Evolutionary conservation across 352 stramenopile species (phyloP).

Genomic region (Phytopythium helicoides): DNA sequence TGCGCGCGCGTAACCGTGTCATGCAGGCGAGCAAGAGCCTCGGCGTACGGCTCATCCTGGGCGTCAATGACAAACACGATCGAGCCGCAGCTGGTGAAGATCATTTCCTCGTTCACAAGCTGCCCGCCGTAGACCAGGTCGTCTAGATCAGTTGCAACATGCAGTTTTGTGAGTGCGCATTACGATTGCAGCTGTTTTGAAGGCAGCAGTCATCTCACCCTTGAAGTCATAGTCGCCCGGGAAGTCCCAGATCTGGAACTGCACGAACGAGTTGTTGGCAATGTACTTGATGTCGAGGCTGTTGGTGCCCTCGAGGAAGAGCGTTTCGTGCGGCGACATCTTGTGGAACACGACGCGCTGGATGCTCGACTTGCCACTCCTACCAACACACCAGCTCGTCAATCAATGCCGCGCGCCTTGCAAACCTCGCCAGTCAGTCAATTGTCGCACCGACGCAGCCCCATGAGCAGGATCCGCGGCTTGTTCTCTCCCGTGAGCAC

Average conservation of each 20-base stretch:
- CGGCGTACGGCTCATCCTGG: constrained; percentile 92
- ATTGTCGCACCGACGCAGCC: constrained; percentile 75
- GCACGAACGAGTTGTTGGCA: constrained; percentile 97
- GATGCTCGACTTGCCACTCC: constrained; percentile 87
- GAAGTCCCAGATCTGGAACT: constrained; percentile 99
- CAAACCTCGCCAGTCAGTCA: no score
- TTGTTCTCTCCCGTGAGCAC: constrained; percentile 87
- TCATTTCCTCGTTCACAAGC: constrained; percentile 90
- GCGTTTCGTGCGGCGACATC: constrained; percentile 98
- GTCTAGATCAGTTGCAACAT: constrained; percentile 25
- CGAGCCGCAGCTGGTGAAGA: constrained; percentile 89
- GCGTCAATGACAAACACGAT: constrained; percentile 98
- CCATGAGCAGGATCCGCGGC: constrained; percentile 97
- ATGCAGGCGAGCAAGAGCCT: constrained; percentile 84
- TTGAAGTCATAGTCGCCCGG: constrained; percentile 94
- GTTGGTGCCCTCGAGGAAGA: constrained; percentile 93
- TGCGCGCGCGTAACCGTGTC: constrained; percentile 87
- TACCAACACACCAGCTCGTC: no score
- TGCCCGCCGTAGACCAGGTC: constrained; percentile 87
- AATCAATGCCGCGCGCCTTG: no score
- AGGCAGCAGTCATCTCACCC: constrained; percentile 15
- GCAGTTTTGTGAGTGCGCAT: not conserved
- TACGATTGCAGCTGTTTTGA: not conserved
- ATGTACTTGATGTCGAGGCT: constrained; percentile 95
- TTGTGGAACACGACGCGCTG: constrained; percentile 99